phyloP scores from a whole-genome alignment of 2,329 filamentous ascomycete species.

The Phaeomoniella chlamydospora region DNA sequence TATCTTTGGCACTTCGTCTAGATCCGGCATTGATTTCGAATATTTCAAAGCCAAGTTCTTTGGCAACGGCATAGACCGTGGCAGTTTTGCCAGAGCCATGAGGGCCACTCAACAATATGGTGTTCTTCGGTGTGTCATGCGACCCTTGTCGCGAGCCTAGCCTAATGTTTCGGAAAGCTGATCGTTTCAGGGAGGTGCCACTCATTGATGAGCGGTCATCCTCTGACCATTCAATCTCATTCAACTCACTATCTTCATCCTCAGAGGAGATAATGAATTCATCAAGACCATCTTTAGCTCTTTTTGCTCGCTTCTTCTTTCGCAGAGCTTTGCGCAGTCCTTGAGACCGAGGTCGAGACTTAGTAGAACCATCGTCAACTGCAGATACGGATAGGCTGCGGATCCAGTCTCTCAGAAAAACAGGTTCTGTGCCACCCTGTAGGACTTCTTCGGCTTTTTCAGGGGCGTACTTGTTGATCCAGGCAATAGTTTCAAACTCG shows the following conservation, averaged over 20 bases:
- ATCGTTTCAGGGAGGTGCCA: constrained; percentile 20
- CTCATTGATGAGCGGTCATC: constrained; percentile 25
- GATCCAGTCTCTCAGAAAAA: constrained; percentile 69
- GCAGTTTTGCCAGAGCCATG: constrained; percentile 88
- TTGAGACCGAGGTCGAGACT: constrained; percentile 16
- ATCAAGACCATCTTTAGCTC: constrained; percentile 53
- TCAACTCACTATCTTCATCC: constrained; percentile 58
- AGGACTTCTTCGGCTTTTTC: constrained; percentile 54
- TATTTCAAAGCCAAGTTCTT: constrained; percentile 80
- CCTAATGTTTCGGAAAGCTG: constrained; percentile 26
- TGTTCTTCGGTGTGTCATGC: constrained; percentile 39
- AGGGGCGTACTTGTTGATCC: constrained; percentile 80
- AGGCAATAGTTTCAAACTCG: constrained; percentile 54
- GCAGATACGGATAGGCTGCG: constrained; percentile 59
- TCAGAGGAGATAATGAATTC: constrained; percentile 69
- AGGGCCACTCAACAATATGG: constrained; percentile 78
- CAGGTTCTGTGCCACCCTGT: constrained; percentile 56
- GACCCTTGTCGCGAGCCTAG: constrained; percentile 17
- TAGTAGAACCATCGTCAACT: constrained; percentile 45
- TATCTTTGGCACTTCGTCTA: constrained; percentile 74
- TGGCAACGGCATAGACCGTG: constrained; percentile 78
- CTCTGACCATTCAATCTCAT: constrained; percentile 41
- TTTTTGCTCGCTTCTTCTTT: constrained; percentile 48
- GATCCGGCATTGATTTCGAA: constrained; percentile 87
- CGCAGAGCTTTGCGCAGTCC: constrained; percentile 11